Evolutionary conservation across 331 rosid species (phyloP).

Genomic region (Malus hybrid): DNA sequence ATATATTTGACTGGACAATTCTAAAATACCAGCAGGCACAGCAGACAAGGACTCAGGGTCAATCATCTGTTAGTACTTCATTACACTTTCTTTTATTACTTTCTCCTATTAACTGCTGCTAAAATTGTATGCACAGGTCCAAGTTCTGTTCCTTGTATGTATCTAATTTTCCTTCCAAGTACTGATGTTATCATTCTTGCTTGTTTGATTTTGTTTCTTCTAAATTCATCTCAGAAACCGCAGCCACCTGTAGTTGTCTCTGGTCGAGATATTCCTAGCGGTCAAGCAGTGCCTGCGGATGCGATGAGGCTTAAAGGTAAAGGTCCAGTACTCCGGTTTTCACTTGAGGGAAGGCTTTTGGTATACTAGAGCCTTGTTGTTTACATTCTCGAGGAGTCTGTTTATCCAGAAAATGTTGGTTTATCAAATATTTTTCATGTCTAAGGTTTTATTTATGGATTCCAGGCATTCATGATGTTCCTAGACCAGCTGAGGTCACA

Average conservation of each 20-base stretch:
- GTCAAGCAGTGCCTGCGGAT: conserved; percentile 20
- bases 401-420: neutral
- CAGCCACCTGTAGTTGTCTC: conserved; percentile 27
- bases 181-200: neutral
- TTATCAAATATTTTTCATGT: neutral
- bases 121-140: neutral
- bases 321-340: conserved; percentile 8
- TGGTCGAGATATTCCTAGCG: conserved; percentile 30
- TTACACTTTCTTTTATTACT: neutral
- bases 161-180: neutral
- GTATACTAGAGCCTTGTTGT: neutral
- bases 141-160: neutral
- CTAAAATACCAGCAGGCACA: conserved; percentile 50
- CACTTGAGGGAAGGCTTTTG: neutral
- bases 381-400: neutral
- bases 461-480: conserved; percentile 30
- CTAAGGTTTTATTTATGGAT: conserved; percentile 12
- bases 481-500: conserved; percentile 23
- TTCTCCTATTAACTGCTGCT: conserved; percentile 2
- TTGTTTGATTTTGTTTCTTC: conserved; percentile 15
- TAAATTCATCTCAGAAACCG: conserved; percentile 12
- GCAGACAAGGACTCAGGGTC: conserved; percentile 38
- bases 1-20: conserved; percentile 67
- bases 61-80: conserved; percentile 43
- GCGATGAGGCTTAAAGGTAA: conserved; percentile 36